Conservation (phyloP, 2,329 filamentous ascomycete genomes). For the Huntiella savannae region DNA sequence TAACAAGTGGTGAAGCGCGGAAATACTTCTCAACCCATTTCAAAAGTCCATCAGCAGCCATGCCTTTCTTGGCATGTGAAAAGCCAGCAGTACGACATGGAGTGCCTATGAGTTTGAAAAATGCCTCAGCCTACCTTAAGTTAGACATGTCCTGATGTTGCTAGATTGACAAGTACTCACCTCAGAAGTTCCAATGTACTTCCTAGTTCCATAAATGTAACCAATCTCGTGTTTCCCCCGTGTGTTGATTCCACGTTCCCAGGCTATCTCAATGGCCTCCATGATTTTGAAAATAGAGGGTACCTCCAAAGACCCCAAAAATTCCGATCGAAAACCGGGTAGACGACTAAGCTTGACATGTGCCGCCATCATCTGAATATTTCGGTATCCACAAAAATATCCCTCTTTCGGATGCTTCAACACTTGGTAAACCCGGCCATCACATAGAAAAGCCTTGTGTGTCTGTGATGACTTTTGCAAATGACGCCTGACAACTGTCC, state of each 20-base stretch:
- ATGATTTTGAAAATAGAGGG: conserved; percentile 71
- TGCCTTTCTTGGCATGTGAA: not conserved
- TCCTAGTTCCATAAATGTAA: conserved; percentile 69
- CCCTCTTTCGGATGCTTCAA: conserved; percentile 64
- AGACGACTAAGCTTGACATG: conserved; percentile 46
- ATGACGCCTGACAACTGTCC: too few species aligned
- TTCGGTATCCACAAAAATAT: conserved; percentile 88
- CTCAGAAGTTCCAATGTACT: conserved; percentile 89
- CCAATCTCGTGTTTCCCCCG: conserved; percentile 65
- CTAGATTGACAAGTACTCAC: conserved; percentile 25
- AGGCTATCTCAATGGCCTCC: conserved; percentile 69
- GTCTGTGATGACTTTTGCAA: conserved; percentile 4
- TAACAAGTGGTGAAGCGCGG: conserved; percentile 17
- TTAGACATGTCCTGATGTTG: not conserved
- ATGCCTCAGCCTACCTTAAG: conserved; percentile 47
- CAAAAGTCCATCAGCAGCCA: conserved; percentile 2
- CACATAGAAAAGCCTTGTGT: conserved; percentile 58
- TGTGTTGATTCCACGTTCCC: conserved; percentile 67
- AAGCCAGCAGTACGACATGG: conserved; percentile 25
- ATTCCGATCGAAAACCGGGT: conserved; percentile 40
- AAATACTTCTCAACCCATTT: not conserved
- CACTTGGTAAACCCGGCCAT: conserved; percentile 56
- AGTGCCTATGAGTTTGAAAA: conserved; percentile 53
- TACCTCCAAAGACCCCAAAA: conserved; percentile 24
- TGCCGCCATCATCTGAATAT: conserved; percentile 79